These are phyloP conservation scores for Niveomyces coronatus DNA, from an alignment of 2,329 filamentous ascomycete species.

Conservation along the genomic window DNA sequence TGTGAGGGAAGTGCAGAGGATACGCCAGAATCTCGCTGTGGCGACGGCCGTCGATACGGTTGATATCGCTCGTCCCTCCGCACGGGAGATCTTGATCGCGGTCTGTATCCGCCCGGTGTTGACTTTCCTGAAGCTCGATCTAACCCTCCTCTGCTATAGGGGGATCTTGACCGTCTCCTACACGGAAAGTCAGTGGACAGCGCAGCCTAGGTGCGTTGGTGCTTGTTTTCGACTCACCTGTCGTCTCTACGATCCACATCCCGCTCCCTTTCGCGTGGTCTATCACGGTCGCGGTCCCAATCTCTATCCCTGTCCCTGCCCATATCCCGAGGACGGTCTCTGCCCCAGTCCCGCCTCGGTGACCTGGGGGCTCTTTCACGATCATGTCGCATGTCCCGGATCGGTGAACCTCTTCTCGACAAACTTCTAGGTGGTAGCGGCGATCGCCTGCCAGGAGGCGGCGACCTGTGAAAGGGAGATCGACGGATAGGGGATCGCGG, in stretches of 20 bases:
- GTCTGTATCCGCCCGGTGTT: slow-evolving; percentile 35
- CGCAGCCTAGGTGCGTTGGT: neutral
- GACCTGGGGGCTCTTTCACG: slow-evolving; percentile 25
- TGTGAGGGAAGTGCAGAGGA: slow-evolving; percentile 41
- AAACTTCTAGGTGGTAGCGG: slow-evolving; percentile 16
- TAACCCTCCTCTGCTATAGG: slow-evolving; percentile 27
- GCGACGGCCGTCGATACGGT: slow-evolving; percentile 36
- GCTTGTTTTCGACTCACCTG: slow-evolving; percentile 19
- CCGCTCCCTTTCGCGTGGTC: slow-evolving; percentile 19
- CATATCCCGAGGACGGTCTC: slow-evolving; percentile 14
- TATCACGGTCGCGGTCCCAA: slow-evolving; percentile 19
- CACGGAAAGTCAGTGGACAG: slow-evolving; percentile 10
- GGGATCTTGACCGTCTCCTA: slow-evolving; percentile 46
- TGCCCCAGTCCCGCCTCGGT: slow-evolving; percentile 26
- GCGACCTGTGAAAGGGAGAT: slow-evolving; percentile 11
- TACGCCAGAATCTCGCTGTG: slow-evolving; percentile 37
- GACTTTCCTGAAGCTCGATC: slow-evolving; percentile 25
- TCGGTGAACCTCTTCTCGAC: slow-evolving; percentile 26
- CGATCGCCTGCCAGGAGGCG: slow-evolving; percentile 10
- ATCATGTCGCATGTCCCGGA: slow-evolving; percentile 28
- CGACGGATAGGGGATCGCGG: slow-evolving; percentile 20
- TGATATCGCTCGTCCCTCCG: slow-evolving; percentile 36
- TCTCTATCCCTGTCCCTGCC: slow-evolving; percentile 24
- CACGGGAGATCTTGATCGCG: slow-evolving; percentile 41
- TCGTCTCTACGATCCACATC: slow-evolving; percentile 33